phyloP scores from a whole-genome alignment of 2,329 filamentous ascomycete genomes.

The Podosphaera xanthii region DNA sequence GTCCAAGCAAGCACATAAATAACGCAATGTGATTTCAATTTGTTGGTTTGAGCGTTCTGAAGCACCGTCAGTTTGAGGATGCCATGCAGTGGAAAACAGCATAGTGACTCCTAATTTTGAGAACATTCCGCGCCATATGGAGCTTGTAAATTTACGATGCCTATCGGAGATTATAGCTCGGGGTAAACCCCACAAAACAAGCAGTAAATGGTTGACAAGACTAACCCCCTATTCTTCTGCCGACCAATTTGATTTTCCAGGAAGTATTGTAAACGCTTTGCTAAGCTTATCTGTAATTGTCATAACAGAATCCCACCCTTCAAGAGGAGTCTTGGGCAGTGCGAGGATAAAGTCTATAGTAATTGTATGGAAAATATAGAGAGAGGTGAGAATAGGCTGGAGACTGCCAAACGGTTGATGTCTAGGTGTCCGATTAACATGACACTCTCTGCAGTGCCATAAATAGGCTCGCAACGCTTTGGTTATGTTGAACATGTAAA shows the following conservation, averaged over 20 bases:
- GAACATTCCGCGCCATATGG: slow-evolving; percentile 1
- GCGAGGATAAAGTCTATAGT: not conserved
- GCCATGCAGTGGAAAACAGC: not conserved
- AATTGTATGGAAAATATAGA: not conserved
- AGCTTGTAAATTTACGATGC: not conserved
- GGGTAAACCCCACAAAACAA: not conserved
- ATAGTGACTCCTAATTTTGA: not conserved
- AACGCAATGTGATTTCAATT: not conserved
- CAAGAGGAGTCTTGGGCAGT: not conserved
- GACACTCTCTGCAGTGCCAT: slow-evolving; percentile 17
- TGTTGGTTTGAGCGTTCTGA: not conserved
- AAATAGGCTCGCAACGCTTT: slow-evolving; percentile 15
- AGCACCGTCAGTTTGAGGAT: not conserved
- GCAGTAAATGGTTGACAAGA: not conserved
- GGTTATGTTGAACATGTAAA: not conserved
- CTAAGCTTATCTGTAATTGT: not conserved
- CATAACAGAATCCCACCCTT: not conserved
- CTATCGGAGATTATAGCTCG: not conserved
- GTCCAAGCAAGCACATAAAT: not conserved
- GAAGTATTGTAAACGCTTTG: not conserved
- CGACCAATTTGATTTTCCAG: not conserved
- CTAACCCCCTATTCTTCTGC: not conserved
- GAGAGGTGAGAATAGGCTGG: not conserved
- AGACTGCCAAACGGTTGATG: not conserved
- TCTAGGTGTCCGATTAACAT: slow-evolving; percentile 2